Percentiles rank a stretch among this genome's conserved stretches.
These are phyloP conservation scores for Epicoccum nigrum DNA, from an alignment of 2,329 filamentous ascomycete species.

Conservation along the genomic window DNA sequence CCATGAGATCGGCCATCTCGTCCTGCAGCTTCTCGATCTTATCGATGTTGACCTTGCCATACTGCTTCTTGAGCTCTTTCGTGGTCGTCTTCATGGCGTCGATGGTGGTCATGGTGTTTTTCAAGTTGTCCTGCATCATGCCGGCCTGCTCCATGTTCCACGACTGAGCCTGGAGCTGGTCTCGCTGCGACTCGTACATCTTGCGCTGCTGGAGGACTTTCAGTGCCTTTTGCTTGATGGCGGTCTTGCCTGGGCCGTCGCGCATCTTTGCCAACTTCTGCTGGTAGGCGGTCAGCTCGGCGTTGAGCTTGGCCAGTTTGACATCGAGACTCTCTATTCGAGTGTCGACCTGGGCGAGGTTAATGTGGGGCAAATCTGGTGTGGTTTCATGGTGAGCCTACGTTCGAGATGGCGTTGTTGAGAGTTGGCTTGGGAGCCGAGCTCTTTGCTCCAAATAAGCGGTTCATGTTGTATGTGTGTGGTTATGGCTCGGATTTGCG, in stretches of 20 bases:
- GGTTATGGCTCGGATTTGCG: neutral
- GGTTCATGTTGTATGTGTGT: conserved; percentile 75
- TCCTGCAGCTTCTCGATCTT: conserved; percentile 98
- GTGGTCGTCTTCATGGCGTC: conserved; percentile 98
- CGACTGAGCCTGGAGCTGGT: conserved; percentile 90
- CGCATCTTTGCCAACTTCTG: conserved; percentile 89
- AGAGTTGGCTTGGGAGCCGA: conserved; percentile 90
- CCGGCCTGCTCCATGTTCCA: conserved; percentile 99
- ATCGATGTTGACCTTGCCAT: conserved; percentile 96
- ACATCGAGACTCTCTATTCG: conserved; percentile 89
- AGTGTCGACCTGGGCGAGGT: conserved; percentile 69
- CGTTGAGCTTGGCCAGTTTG: conserved; percentile 89
- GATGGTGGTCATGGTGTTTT: conserved; percentile 98
- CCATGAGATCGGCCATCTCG: conserved; percentile 98
- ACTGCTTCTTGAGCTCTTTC: conserved; percentile 89
- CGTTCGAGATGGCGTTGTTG: conserved; percentile 79
- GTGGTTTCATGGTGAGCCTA: conserved; percentile 49
- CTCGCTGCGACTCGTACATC: conserved; percentile 90
- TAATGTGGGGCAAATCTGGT: conserved; percentile 18
- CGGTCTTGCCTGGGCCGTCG: conserved; percentile 90
- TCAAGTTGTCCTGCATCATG: conserved; percentile 98
- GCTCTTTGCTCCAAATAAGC: conserved; percentile 88
- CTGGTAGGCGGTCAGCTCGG: conserved; percentile 88
- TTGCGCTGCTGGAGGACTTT: conserved; percentile 93
- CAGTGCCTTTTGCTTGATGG: conserved; percentile 91